Evolutionary conservation across 1,284 basidiomycete species (phyloP), one percentile per base, ranked within the genome.

Genomic region (Anthracocystis walkeri): DNA sequence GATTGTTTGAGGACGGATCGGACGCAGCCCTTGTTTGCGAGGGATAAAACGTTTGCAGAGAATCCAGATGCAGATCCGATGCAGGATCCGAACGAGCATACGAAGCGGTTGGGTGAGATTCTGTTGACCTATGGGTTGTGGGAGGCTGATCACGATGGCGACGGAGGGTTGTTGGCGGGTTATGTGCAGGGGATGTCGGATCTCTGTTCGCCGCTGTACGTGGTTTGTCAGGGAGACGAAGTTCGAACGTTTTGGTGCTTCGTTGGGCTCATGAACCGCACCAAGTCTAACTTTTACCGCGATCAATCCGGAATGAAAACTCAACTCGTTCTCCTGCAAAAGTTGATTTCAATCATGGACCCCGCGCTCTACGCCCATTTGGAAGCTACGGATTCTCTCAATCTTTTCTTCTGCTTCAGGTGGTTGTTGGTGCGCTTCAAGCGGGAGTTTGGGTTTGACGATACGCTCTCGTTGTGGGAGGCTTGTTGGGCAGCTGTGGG

Each of bases 121-220:
- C 87, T 99, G 11, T 88, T 98, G 80, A 98, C 94, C 0, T 99
- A 97, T 81, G 79, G 75, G 0, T 12, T 82, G n/a, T 82, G 75
- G 65, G 81, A 81, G 57, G 57, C 72, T 12, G 62, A 72, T 18
- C 16, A n/a, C 0, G 23, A 46, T 1, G 44, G 16, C 4, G 41
- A 18, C 0, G 40, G 57, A 29, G 63, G 66, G 3, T 44, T 65
- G 18, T 31, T 67, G 42, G 69, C 56, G 11, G 78, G 82, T 4
- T 94, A 96, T 83, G 94, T 95, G 3, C 93, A 97, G 87, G 94
- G 97, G 33, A 99, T 99, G 97, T 95, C 93, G 2, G 97, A 99
- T 85, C 89, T 99, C 6, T 93, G 94, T 80, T 92, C 93, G 2
- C 96, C 96, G 7, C 88, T 98, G 23, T 99, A 97, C 84, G 91